Evolutionary conservation across 495 filamentous ascomycete genomes (phyloP).

Genomic region (Massariosphaeria phaeospora): DNA sequence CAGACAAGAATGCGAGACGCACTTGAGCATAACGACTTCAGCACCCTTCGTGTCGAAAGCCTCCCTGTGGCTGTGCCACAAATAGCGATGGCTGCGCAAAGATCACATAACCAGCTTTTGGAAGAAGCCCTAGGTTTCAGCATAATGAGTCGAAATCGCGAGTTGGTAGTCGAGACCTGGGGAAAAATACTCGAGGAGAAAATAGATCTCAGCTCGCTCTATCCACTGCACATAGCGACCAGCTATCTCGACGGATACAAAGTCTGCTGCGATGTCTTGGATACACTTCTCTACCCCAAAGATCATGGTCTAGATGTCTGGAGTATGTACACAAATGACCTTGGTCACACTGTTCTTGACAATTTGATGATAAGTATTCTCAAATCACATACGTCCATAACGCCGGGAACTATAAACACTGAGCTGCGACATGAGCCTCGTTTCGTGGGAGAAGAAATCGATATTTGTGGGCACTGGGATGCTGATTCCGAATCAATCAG

Average conservation of each 20-base stretch:
- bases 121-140: conserved; percentile 41
- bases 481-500: conserved; percentile 13
- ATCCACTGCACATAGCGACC: conserved; percentile 43
- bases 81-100: conserved; percentile 31
- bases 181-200: not conserved
- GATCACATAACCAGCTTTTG: conserved; percentile 33
- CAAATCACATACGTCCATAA: conserved; percentile 39
- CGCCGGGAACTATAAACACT: conserved; percentile 33
- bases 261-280: conserved; percentile 40
- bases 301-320: not conserved
- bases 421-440: not conserved
- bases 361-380: conserved; percentile 43
- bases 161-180: conserved; percentile 14
- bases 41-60: conserved; percentile 20
- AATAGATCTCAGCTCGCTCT: conserved; percentile 28
- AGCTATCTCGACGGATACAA: conserved; percentile 42
- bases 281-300: not conserved
- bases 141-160: conserved; percentile 42
- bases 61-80: conserved; percentile 36
- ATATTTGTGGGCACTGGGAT: conserved; percentile 28
- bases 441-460: conserved; percentile 15
- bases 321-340: conserved; percentile 35
- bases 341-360: conserved; percentile 45
- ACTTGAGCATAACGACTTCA: conserved; percentile 41
- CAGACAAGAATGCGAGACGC: conserved; percentile 28